Base-by-base conservation (phyloP, 2,329 filamentous ascomycete species). In the Colletotrichum salicis region DNA sequence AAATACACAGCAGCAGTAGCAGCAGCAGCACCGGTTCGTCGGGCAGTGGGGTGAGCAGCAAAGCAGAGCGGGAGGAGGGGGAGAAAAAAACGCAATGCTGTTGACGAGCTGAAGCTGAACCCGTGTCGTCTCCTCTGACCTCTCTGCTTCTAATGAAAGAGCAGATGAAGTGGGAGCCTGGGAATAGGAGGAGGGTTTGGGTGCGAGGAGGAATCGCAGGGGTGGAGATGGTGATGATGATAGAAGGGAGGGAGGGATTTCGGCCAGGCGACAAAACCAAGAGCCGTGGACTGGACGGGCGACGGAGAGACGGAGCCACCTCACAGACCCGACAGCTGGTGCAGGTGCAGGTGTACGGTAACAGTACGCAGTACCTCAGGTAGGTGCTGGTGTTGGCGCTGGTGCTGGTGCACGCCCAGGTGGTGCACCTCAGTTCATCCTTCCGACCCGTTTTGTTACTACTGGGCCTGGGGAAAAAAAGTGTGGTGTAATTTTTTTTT, bases 61-160 rank as follows among this genome's bases (percentile, higher is more conserved):
- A 33, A 55, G 52, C 64, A 71, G 69, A 64, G 64, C 69, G 15
- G 29, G 7, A 61, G 15, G n/a, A 27, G 35, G 24, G 37, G 37
- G 37, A 41, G 37, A 41, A 41, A 55, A 48, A 54, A 60, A 31
- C 70, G 70, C 70, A 70, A 70, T 64, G 65, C 65, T 51, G 29
- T 59, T 29, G 59, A 70, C 55, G 33, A 58, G 59, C 65, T 48
- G 37, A 45, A 60, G 65, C 69, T 31, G 35, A 62, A 56, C 70
- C 55, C 69, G 64, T 33, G 37, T 73, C 55, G 67, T 73, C 68
- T 67, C 73, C 63, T 71, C 70, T 29, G 57, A 67, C 58, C 65
- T 73, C 66, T 71, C 73, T 74, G 73, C 73, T 67, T 73, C 73
- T 74, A 74, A 67, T 73, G 71, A 74, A 74, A 74, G 73, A 71